Percentiles rank a stretch among this genome's conserved stretches.
phyloP scores from a whole-genome alignment of 2,329 filamentous ascomycete species.

The Penicillium sp. region DNA sequence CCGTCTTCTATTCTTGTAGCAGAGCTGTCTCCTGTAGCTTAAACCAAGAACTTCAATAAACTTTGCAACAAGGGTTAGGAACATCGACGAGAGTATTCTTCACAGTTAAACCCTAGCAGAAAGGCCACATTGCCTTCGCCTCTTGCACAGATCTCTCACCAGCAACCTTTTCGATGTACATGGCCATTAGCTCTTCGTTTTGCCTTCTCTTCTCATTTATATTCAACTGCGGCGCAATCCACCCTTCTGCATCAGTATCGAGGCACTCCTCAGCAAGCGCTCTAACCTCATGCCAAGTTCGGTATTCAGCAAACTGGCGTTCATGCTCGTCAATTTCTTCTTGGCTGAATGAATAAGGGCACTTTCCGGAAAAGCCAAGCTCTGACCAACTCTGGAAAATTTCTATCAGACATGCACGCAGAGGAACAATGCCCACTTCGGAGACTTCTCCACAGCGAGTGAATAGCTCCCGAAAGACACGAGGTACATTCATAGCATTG shows the following conservation, averaged over 20 bases:
- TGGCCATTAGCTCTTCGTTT: constrained; percentile 23
- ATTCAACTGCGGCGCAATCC: constrained; percentile 31
- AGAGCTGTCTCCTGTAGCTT: too few relatives aligned
- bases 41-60: too few relatives aligned
- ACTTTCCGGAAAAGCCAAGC: constrained; percentile 22
- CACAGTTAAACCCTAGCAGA: constrained; percentile 1
- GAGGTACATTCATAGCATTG: constrained; percentile 22
- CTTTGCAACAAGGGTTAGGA: too few relatives aligned
- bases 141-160: constrained; percentile 16
- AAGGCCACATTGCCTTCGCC: constrained; percentile 20
- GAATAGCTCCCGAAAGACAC: constrained; percentile 32
- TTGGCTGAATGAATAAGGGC: constrained; percentile 26
- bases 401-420: constrained; percentile 31
- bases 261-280: constrained; percentile 26
- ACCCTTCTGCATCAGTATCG: constrained; percentile 34
- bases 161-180: constrained; percentile 17
- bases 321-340: constrained; percentile 27
- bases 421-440: constrained; percentile 27
- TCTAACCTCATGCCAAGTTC: constrained; percentile 24
- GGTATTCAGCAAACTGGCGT: constrained; percentile 30
- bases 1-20: too few relatives aligned
- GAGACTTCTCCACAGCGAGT: constrained; percentile 27
- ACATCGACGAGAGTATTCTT: too few relatives aligned
- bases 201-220: constrained; percentile 19
- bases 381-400: constrained; percentile 26